Evolutionary conservation across 2,329 filamentous ascomycete genomes (phyloP).

Genomic region (Herpotrichia juniperi): DNA sequence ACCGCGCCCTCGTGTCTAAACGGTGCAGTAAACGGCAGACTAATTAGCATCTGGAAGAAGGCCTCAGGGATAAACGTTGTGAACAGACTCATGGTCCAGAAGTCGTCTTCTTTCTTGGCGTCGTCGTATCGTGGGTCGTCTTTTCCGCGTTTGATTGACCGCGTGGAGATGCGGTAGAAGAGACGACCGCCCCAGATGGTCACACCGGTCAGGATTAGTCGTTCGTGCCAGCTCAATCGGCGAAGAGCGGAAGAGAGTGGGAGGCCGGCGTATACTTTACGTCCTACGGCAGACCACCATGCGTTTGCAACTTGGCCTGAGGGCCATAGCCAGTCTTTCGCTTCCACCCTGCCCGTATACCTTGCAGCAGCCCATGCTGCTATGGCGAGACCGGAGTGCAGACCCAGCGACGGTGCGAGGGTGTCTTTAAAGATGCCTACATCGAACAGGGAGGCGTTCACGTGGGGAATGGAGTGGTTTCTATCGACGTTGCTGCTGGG

Average conservation of each 20-base stretch:
- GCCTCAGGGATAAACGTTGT: constrained; percentile 64
- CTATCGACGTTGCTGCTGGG: constrained; percentile 35
- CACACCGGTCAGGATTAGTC: constrained; percentile 61
- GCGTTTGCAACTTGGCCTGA: constrained; percentile 61
- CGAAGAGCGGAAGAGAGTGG: constrained; percentile 54
- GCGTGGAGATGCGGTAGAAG: constrained; percentile 60
- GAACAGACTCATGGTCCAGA: constrained; percentile 64
- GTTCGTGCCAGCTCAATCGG: constrained; percentile 60
- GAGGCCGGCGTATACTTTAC: constrained; percentile 55
- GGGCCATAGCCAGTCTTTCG: constrained; percentile 68
- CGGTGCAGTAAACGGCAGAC: constrained; percentile 62
- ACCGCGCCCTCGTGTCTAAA: constrained; percentile 55
- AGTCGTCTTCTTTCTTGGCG: constrained; percentile 58
- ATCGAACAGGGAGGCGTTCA: constrained; percentile 40
- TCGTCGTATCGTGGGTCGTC: constrained; percentile 64
- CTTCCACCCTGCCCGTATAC: constrained; percentile 60
- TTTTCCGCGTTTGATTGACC: constrained; percentile 56
- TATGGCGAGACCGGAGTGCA: constrained; percentile 60
- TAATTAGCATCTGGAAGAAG: constrained; percentile 62
- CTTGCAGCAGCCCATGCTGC: constrained; percentile 60
- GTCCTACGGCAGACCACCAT: constrained; percentile 65
- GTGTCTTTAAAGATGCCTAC: constrained; percentile 61
- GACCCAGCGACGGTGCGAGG: constrained; percentile 59
- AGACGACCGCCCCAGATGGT: constrained; percentile 64
- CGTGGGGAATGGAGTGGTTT: constrained; percentile 40